Evolutionary conservation across 352 stramenopile genomes (phyloP), one percentile per base, ranked within the genome.

Genomic region (Phytophthora macrochlamydospora): DNA sequence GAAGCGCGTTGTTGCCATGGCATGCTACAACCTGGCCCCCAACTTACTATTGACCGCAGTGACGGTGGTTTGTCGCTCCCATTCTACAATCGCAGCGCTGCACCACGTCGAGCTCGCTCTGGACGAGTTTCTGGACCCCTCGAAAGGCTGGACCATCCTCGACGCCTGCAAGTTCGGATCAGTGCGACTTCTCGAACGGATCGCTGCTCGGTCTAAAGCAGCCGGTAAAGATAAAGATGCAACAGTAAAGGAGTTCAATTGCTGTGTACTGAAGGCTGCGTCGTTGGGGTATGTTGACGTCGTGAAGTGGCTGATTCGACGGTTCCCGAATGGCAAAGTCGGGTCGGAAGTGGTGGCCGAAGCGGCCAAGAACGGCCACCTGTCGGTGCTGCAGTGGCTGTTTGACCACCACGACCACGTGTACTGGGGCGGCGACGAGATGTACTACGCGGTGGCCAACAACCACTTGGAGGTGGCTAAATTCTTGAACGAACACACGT

Each of bases 391-490:
- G n/a, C 44, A 58, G 30, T 76, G 69, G 69, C 42, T 76, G 29
- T 76, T 76, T 43, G 31, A 61, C n/a, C 56, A 73, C 51, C 64
- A 76, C 11, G 67, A 75, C 14, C 30, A 71, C 43, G 67, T 75
- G 32, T 75, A 71, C 35, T 75, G 67, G 67, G 67, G 67, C 11
- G 67, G 67, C 0, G 67, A 71, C 32, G 67, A 75, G 49, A 75
- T 75, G 67, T 69, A 65, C 46, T 56, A 37, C 29, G 67, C 67
- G 0, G 67, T 75, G 32, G 62, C 53, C 0, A 56, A 68, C 35
- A 71, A 75, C 52, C 67, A 52, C 33, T 43, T 70, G 18, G 30
- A 70, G 4, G 56, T 70, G 45, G 56, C 62, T 29, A 66, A 70
- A 42, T 62, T 67, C 49, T 43, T 69, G 57, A 37, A 69, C 48